Base-by-base conservation (phyloP, 345 rosid species). In the Gossypium thurberi region DNA sequence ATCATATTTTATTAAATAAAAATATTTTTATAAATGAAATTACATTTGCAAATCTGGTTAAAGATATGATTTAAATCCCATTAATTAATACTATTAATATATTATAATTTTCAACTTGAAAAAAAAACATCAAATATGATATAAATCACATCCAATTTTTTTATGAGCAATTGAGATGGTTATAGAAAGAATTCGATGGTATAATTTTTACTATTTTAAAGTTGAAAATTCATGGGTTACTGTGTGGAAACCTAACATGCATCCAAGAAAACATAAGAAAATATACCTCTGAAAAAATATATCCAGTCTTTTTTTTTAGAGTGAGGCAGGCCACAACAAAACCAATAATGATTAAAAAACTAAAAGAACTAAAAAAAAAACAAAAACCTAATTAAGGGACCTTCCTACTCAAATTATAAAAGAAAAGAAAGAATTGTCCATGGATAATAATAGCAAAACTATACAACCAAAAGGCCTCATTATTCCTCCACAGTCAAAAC, bases 381-480 rank as follows among this genome's bases (percentile, higher is more conserved):
- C 40, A 33, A 5, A 33, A 33, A 33, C 40, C 68, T 67, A 78
- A 13, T 48, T 12, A 17, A 51, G 15, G 2, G 55, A 6, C 9
- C n/a, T 51, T 51, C 55, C 20, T 51, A 50, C 48, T 55, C 60
- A 17, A 42, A 64, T 7, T 25, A 8, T 12, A 9, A 50, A 65
- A 55, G 43, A 21, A 11, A 67, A 70, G 3, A 69, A 68, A 67
- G 40, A 70, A 25, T 23, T 58, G 71, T 75, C 80, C 79, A 81
- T 28, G 57, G 26, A 79, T 51, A 51, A 17, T 60, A 65, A 9
- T 26, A 52, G 65, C 58, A 65, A 74, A 69, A 71, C 85, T 84
- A 74, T 82, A 84, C 85, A 84, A 50, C 69, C 76, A 63, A 63
- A 72, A 46, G 78, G 61, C 71, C 58, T 70, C 75, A 51, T 26